A percentile compares a stretch with the other conserved stretches of the same genome.
Evolutionary conservation across 495 filamentous ascomycete genomes (phyloP).

Genomic region (Cladorrhinum samala): DNA sequence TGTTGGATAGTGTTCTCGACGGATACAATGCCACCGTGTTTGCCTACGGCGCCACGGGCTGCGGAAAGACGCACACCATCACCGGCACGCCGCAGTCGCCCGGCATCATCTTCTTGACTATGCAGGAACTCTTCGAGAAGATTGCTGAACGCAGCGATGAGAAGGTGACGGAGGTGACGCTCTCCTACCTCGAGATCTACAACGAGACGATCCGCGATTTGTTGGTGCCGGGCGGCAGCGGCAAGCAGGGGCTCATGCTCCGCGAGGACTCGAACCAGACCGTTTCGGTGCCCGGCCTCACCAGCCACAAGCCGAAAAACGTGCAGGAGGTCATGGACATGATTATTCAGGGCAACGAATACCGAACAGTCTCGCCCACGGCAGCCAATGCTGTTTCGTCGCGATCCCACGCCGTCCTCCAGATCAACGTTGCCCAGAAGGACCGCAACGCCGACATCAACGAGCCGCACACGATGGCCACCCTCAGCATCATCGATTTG

Average conservation of each 20-base stretch:
- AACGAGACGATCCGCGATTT: constrained; percentile 98
- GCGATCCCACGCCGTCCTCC: constrained; percentile 94
- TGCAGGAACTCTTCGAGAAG: constrained; percentile 96
- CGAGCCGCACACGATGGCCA: constrained; percentile 96
- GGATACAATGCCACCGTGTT: constrained; percentile 99
- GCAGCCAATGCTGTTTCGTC: constrained; percentile 98
- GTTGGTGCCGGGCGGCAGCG: constrained; percentile 76
- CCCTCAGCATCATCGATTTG: constrained; percentile 94
- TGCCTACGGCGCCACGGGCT: constrained; percentile 95
- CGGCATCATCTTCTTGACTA: constrained; percentile 96
- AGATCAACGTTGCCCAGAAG: constrained; percentile 92
- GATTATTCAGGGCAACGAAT: constrained; percentile 92
- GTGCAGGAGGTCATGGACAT: constrained; percentile 99
- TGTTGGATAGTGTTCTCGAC: constrained; percentile 92
- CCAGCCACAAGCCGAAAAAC: constrained; percentile 76
- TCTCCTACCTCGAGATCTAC: constrained; percentile 98
- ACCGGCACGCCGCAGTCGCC: constrained; percentile 83
- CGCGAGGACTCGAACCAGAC: constrained; percentile 92
- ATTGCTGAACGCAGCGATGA: constrained; percentile 80
- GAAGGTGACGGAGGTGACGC: constrained; percentile 81
- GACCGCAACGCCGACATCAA: constrained; percentile 89
- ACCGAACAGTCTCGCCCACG: constrained; percentile 92
- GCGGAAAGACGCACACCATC: constrained; percentile 98
- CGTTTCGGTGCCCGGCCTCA: constrained; percentile 86
- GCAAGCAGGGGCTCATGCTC: constrained; percentile 84